A percentile compares a stretch with the other conserved stretches of the same genome.
Conservation (phyloP, 495 filamentous ascomycete genomes). For the Xylaria longipes region DNA sequence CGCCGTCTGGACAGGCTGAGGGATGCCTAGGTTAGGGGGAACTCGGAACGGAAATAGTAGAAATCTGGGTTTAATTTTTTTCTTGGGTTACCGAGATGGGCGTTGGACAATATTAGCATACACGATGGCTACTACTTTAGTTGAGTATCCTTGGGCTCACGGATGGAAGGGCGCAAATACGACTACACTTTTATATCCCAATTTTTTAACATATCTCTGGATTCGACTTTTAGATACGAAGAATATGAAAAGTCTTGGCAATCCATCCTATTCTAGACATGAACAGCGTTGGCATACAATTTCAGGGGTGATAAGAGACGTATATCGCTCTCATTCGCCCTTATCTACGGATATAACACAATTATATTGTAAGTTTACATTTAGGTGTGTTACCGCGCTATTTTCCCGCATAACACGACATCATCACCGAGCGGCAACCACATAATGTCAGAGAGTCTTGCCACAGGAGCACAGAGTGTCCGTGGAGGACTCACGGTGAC, state of each 20-base stretch:
- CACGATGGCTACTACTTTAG: neutral
- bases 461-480: slow-evolving; percentile 56
- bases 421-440: slow-evolving; percentile 81
- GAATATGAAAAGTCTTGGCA: neutral
- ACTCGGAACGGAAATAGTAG: slow-evolving; percentile 10
- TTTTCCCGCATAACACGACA: slow-evolving; percentile 77
- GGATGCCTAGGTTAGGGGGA: neutral
- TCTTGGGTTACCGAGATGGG: neutral
- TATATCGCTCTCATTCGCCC: neutral
- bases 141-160: neutral
- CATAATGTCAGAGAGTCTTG: slow-evolving; percentile 67
- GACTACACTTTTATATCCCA: slow-evolving; percentile 1
- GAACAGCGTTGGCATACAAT: neutral
- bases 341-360: neutral
- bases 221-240: neutral
- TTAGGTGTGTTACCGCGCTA: slow-evolving; percentile 21
- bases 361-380: neutral
- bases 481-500: slow-evolving; percentile 71
- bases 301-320: neutral
- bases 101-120: slow-evolving; percentile 10
- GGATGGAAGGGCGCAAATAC: slow-evolving; percentile 5
- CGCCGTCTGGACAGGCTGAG: neutral
- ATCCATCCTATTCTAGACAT: neutral
- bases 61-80: neutral
- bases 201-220: neutral